Base-by-base conservation (phyloP, 1,284 basidiomycete species). In the Flammula alnicola region DNA sequence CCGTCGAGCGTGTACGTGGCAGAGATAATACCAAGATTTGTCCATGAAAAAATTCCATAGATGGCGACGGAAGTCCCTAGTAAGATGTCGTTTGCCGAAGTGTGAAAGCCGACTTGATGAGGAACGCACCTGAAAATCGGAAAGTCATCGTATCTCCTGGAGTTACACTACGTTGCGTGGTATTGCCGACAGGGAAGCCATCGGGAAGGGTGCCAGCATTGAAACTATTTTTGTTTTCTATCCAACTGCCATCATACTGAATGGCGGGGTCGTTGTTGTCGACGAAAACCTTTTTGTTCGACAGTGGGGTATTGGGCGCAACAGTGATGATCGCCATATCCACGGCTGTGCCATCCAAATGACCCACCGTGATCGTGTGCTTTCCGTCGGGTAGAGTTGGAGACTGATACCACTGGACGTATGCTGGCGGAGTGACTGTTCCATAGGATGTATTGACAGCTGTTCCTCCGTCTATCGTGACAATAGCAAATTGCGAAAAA, bases 371-470 rank as follows among this genome's bases (percentile, higher is more conserved):
- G 29, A 64, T 57, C 4, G 44, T 59, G 35, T 62, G 62, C 19
- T 35, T 46, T 4, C 59, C 61, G 6, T 61, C 57, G 11, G 52
- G n/a, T 23, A 65, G 48, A 4, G 46, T 43, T 10, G 62, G 59
- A 2, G 62, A 63, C 38, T 63, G 58, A 35, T 63, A 63, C 62
- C 58, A 64, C 41, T 60, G 58, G 12, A 49, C 36, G 23, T 60
- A 57, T 14, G 51, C 44, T 6, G 54, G 58, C 9, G 47, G 49
- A 7, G 38, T 23, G 3, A 45, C 30, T 5, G 29, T 44, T 3
- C 35, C 45, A 22, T 59, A 59, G 11, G 53, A 50, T 14, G 46
- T 53, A n/a, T 44, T 55, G 14, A 42, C 47, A 1, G 51, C 31
- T 27, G 38, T 6, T n/a, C 53, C 50, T 16, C 52, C 58, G 30